Conservation (phyloP, 805 yeast genomes). For the Suhomyces faveliae region DNA sequence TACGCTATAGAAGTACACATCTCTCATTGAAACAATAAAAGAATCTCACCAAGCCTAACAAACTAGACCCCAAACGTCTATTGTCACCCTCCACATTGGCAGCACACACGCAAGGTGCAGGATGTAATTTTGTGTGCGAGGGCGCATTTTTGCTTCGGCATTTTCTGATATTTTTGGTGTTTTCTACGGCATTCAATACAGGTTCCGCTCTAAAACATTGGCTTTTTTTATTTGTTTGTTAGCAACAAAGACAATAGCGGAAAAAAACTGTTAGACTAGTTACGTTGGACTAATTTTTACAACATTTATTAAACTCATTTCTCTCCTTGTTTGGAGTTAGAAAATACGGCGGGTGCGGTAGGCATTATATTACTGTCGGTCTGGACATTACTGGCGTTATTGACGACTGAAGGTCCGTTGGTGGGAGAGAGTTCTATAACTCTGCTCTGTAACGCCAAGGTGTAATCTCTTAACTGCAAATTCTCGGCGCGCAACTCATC, state of each 20-base stretch:
- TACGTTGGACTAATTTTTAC: no score
- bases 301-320: no score
- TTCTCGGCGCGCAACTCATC: conserved; percentile 70
- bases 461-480: conserved; percentile 68
- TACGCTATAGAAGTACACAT: background rate
- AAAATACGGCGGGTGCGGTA: conserved; percentile 14
- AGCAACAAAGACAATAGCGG: background rate
- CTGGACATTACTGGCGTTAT: background rate
- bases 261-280: no score
- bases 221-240: background rate
- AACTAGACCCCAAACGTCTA: background rate
- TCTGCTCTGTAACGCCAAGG: conserved; percentile 65
- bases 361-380: conserved; percentile 8
- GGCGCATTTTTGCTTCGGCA: background rate
- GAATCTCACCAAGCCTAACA: no score
- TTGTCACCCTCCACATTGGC: no score
- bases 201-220: background rate
- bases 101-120: background rate
- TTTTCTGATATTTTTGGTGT: background rate
- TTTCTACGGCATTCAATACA: background rate
- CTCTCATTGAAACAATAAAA: no score
- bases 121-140: background rate
- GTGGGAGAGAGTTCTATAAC: conserved; percentile 47
- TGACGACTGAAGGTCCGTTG: background rate
- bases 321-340: conserved; percentile 2